Conservation (phyloP, 805 yeast species). For the Nakazawaea sp. region DNA sequence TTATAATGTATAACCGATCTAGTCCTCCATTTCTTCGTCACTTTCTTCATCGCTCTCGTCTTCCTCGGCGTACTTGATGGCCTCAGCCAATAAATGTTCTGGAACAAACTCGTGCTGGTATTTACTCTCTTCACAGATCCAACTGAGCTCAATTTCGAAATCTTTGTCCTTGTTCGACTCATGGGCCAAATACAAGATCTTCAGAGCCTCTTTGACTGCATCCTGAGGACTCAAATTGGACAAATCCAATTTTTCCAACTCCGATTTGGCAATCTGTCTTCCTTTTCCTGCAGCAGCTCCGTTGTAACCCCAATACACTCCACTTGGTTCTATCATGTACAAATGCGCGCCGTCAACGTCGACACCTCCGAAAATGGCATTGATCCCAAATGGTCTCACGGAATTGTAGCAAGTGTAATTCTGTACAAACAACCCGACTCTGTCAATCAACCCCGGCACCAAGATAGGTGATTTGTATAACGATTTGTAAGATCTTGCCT, state of each 20-base stretch:
- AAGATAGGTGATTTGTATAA: constrained; percentile 72
- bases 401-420: constrained; percentile 94
- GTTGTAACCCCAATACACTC: constrained; percentile 93
- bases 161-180: constrained; percentile 98
- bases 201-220: constrained; percentile 91
- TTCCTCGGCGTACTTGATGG: constrained; percentile 74
- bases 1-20: too few relatives aligned
- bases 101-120: constrained; percentile 82
- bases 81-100: constrained; percentile 72
- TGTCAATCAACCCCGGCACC: constrained; percentile 75
- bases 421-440: constrained; percentile 87
- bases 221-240: constrained; percentile 65
- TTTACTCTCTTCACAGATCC: constrained; percentile 73
- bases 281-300: constrained; percentile 99
- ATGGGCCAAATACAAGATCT: constrained; percentile 87
- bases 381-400: constrained; percentile 95
- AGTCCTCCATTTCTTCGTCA: constrained; percentile 39
- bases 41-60: constrained; percentile 75
- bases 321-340: constrained; percentile 97
- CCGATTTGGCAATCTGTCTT: constrained; percentile 95
- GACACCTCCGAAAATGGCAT: constrained; percentile 88
- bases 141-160: constrained; percentile 88
- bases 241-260: constrained; percentile 82
- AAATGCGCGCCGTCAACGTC: constrained; percentile 88
- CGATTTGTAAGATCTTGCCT: constrained; percentile 72